Base-by-base conservation (phyloP, 1,139 yeast species). In the Diutina pseudorugosa region DNA sequence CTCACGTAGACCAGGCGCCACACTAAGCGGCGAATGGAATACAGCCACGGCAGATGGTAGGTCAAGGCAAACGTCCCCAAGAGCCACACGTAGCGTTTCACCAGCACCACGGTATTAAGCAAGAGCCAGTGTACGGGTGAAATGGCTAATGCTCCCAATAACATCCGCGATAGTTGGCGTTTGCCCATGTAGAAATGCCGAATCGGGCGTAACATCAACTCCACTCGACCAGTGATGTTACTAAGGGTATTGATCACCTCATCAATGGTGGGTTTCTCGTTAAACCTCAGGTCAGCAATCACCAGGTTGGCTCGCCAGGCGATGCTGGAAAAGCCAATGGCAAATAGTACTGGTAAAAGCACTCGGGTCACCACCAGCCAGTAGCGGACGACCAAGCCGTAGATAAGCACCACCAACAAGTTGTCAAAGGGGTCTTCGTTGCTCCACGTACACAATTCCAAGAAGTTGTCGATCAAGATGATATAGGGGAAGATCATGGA, bases 1-100 rank as follows among this genome's bases (percentile, higher is more conserved):
- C 85, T 65, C 1, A 78, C 58, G 53, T 75, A 69, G 2, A 71
- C 71, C 20, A 80, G 75, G 59, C 86, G 70, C 84, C 85, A 80
- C 1, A 81, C 59, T 40, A 81, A 63, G 41, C 76, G 62, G 43
- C 83, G 64, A 1, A 73, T 66, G 1, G 82, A 75, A 55, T 72
- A 73, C 23, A 77, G 69, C 79, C 80, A 78, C 0, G 80, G 70
- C 0, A 83, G 73, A 57, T 79, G 79, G 59, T 73, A 79, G 0
- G 80, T 73, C n/a, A 77, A 66, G 2, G 67, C 45, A 19, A 73
- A 64, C 2, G 77, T 55, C 0, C 81, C 79, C 6, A 62, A 52
- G 12, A 71, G 52, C 69, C 77, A 66, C 1, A 72, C 56, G 40
- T 65, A 67, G 18, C 67, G 63, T 48, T 69, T 70, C 0, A 76